Evolutionary conservation across 2,329 filamentous ascomycete genomes (phyloP).

Genomic region (Pestalotiopsis sp.): DNA sequence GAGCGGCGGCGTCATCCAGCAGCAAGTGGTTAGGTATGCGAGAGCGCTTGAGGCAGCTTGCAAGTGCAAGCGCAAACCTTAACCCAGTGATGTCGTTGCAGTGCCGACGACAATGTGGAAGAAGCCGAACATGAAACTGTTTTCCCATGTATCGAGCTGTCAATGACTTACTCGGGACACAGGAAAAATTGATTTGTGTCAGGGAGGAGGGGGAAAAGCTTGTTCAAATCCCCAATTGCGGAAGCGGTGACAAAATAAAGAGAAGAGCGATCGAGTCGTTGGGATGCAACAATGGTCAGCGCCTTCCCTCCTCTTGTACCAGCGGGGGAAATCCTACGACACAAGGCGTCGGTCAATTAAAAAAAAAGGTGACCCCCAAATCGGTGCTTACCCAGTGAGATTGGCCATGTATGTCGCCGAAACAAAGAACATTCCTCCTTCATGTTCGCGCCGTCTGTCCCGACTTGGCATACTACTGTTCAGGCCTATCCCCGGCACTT

Average conservation of each 20-base stretch:
- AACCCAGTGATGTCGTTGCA: not conserved
- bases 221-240: not conserved
- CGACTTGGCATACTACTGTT: slow-evolving; percentile 1
- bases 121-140: not conserved
- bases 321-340: not conserved
- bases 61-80: not conserved
- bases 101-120: not conserved
- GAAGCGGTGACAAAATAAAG: not conserved
- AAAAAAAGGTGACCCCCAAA: not conserved
- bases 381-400: not conserved
- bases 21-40: not conserved
- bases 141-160: not conserved
- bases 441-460: slow-evolving; percentile 5
- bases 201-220: not conserved
- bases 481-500: not conserved
- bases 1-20: not conserved
- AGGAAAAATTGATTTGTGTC: not conserved
- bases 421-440: not conserved
- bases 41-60: not conserved
- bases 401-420: not conserved
- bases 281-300: not conserved
- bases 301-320: not conserved
- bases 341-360: not conserved
- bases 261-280: not conserved
- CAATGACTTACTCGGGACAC: not conserved